Percentiles rank a stretch among this genome's conserved stretches.
Evolutionary conservation across 75 land plant species (phyloP).

Genomic region (Picea glauca): DNA sequence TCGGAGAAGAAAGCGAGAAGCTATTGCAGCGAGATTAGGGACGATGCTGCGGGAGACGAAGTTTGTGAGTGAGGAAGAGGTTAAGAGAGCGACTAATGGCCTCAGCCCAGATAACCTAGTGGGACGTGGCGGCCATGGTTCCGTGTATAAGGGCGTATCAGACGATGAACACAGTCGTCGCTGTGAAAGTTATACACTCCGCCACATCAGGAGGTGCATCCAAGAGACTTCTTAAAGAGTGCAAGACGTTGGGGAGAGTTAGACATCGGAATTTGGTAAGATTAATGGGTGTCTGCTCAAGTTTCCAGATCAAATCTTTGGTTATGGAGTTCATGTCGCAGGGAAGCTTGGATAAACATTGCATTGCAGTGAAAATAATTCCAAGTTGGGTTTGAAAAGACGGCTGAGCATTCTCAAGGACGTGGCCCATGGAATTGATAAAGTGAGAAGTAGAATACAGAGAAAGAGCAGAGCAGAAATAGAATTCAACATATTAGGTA

Average conservation of each 20-base stretch:
- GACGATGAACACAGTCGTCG: background rate
- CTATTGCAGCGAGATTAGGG: background rate
- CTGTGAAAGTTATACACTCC: background rate
- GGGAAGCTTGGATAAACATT: constrained; percentile 47
- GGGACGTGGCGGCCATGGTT: background rate
- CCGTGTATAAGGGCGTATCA: background rate
- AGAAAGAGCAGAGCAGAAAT: too few relatives aligned
- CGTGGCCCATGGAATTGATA: background rate
- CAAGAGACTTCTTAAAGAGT: background rate
- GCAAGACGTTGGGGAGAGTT: constrained; percentile 20
- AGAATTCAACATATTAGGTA: too few relatives aligned
- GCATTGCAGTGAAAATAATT: background rate
- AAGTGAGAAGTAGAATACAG: too few relatives aligned
- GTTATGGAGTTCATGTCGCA: constrained; percentile 45
- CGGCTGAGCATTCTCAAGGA: background rate
- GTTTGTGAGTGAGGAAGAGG: background rate
- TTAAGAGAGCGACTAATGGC: constrained; percentile 6
- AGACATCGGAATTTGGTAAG: constrained; percentile 35
- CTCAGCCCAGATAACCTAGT: constrained; percentile 15
- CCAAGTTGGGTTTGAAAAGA: background rate
- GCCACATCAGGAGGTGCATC: background rate
- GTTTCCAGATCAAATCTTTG: constrained; percentile 26
- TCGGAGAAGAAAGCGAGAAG: background rate
- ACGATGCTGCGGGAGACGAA: background rate
- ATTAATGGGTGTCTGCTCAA: constrained; percentile 31